Percentiles rank a stretch among this genome's conserved stretches.
Conservation (phyloP, 2,329 filamentous ascomycete species). For the Fragosphaeria purpurea region DNA sequence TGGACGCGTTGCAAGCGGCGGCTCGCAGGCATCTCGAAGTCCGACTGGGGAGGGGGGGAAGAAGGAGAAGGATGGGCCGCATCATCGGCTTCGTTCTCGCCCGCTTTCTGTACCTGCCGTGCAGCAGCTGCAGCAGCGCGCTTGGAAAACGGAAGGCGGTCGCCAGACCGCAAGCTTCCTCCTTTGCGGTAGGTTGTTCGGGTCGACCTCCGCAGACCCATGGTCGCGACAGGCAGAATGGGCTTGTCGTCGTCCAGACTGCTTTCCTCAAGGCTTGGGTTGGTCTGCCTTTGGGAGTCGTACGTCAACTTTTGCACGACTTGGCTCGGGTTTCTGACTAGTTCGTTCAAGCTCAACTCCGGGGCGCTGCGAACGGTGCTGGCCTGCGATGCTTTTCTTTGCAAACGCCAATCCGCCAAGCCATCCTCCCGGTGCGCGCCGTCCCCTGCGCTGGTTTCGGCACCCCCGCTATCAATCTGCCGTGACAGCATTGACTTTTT, state of each 20-base stretch:
- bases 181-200: slow-evolving; percentile 80
- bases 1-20: slow-evolving; percentile 52
- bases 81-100: slow-evolving; percentile 35
- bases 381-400: slow-evolving; percentile 67
- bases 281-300: slow-evolving; percentile 38
- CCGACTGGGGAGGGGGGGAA: slow-evolving; percentile 23
- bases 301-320: slow-evolving; percentile 60
- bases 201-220: slow-evolving; percentile 79
- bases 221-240: slow-evolving; percentile 68
- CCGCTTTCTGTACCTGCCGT: slow-evolving; percentile 52
- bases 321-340: slow-evolving; percentile 70
- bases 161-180: slow-evolving; percentile 73
- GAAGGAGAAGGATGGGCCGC: slow-evolving; percentile 28
- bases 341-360: slow-evolving; percentile 64
- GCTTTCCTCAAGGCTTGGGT: slow-evolving; percentile 29
- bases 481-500: slow-evolving; percentile 95
- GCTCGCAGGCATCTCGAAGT: slow-evolving; percentile 36
- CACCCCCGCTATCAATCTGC: slow-evolving; percentile 66
- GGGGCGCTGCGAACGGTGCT: slow-evolving; percentile 47
- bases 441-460: slow-evolving; percentile 31
- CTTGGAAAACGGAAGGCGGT: slow-evolving; percentile 65
- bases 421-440: background rate
- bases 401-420: slow-evolving; percentile 40
- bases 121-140: slow-evolving; percentile 51
- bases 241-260: slow-evolving; percentile 60